Conservation (phyloP, 2,329 filamentous ascomycete genomes). For the Ilyonectria robusta region DNA sequence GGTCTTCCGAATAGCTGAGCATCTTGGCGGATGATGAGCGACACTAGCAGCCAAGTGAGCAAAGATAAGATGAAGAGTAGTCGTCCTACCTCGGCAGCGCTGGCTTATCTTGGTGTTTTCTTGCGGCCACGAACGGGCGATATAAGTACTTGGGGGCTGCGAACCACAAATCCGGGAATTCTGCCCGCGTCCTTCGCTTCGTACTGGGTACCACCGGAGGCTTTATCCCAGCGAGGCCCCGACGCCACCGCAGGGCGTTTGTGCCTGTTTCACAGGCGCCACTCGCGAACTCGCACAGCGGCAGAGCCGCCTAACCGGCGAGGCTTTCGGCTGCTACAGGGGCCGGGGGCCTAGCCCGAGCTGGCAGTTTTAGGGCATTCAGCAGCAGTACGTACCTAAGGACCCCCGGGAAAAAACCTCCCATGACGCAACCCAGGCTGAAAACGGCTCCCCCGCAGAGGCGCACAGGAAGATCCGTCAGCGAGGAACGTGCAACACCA, state of each 20-base stretch:
- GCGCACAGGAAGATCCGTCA: constrained; percentile 1
- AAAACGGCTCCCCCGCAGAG: constrained; percentile 8
- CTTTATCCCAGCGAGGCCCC: background rate
- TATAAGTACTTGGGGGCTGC: background rate
- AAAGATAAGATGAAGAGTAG: background rate
- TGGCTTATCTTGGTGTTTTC: background rate
- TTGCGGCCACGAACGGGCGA: background rate
- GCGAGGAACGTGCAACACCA: background rate
- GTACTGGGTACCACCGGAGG: background rate
- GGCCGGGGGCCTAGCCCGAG: too few relatives aligned
- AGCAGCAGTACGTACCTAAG: background rate
- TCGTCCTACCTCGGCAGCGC: background rate
- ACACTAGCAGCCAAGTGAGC: background rate
- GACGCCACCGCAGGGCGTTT: background rate
- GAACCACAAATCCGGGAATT: background rate
- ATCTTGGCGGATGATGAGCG: background rate
- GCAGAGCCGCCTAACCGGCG: background rate
- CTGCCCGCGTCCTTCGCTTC: background rate
- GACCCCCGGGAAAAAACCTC: background rate
- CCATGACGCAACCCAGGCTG: constrained; percentile 13
- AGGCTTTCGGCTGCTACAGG: too few relatives aligned
- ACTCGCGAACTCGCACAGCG: background rate
- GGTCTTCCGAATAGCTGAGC: background rate
- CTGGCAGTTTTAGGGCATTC: background rate
- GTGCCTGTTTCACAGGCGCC: background rate